Percentiles rank a stretch among this genome's conserved stretches.
These are phyloP conservation scores for Reticulascus tulasneorum DNA, from an alignment of 2,329 filamentous ascomycete genomes.

Conservation along the genomic window DNA sequence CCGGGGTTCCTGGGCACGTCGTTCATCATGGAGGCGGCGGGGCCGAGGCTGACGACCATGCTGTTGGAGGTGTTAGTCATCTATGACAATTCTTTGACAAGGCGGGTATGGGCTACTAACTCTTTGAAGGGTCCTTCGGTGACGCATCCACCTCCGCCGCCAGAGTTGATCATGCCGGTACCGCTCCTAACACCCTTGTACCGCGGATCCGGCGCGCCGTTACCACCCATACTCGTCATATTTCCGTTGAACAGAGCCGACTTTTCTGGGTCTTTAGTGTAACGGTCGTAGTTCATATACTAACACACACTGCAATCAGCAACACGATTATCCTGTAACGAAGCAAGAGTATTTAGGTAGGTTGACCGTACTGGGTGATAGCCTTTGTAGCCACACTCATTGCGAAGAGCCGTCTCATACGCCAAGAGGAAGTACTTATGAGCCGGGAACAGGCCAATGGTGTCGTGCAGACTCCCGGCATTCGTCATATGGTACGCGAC, in stretches of 20 bases:
- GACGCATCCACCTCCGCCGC: constrained; percentile 51
- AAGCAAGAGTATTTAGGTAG: constrained; percentile 9
- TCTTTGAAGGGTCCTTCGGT: constrained; percentile 44
- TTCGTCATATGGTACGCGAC: constrained; percentile 15
- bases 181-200: no score
- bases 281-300: constrained; percentile 41
- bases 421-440: constrained; percentile 28
- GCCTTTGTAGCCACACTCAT: constrained; percentile 33
- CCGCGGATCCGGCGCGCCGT: constrained; percentile 32
- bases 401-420: constrained; percentile 17
- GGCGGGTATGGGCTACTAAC: constrained; percentile 23
- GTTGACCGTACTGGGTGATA: constrained; percentile 29
- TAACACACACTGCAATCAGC: no score
- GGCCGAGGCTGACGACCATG: constrained; percentile 36
- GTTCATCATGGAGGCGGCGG: constrained; percentile 25
- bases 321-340: no score
- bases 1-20: constrained; percentile 18
- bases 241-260: constrained; percentile 48
- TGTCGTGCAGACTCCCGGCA: no score
- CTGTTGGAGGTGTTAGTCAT: no score
- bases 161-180: constrained; percentile 20
- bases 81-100: no score
- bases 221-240: constrained; percentile 37
- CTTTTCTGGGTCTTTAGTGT: constrained; percentile 28
- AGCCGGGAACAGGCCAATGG: no score